Evolutionary conservation across 202 grass and related monocot species (phyloP).

Genomic region (Elaeis oleifera): DNA sequence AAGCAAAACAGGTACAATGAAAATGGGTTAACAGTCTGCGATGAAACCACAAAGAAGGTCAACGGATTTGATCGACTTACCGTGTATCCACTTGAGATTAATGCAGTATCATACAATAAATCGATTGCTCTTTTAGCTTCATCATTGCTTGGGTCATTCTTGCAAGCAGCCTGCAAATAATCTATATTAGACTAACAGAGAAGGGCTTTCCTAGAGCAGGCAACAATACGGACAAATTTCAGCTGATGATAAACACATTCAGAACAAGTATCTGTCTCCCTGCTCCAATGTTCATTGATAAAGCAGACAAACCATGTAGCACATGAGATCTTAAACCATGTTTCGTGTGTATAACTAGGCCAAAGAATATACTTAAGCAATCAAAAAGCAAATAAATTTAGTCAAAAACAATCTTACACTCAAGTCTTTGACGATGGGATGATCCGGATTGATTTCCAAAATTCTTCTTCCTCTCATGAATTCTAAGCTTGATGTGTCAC

Average conservation of each 20-base stretch:
- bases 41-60: neutral
- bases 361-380: too few relatives aligned
- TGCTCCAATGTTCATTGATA: too few relatives aligned
- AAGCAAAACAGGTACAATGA: neutral
- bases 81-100: constrained; percentile 89
- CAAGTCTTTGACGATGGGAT: constrained; percentile 71
- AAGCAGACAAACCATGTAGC: too few relatives aligned
- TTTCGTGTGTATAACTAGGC: too few relatives aligned
- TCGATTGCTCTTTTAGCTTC: constrained; percentile 77
- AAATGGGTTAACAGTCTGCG: too few relatives aligned
- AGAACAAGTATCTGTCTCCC: too few relatives aligned
- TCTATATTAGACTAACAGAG: neutral
- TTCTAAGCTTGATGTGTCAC: constrained; percentile 61
- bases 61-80: constrained; percentile 30
- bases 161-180: constrained; percentile 53
- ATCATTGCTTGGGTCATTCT: constrained; percentile 46
- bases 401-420: constrained; percentile 46
- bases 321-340: too few relatives aligned
- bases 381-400: too few relatives aligned
- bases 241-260: too few relatives aligned
- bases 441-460: constrained; percentile 98
- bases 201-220: too few relatives aligned
- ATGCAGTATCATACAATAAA: constrained; percentile 89
- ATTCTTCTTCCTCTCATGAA: constrained; percentile 95
- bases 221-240: too few relatives aligned